Conservation (phyloP, 2,329 filamentous ascomycete species). For the Lecanicillium sp. region DNA sequence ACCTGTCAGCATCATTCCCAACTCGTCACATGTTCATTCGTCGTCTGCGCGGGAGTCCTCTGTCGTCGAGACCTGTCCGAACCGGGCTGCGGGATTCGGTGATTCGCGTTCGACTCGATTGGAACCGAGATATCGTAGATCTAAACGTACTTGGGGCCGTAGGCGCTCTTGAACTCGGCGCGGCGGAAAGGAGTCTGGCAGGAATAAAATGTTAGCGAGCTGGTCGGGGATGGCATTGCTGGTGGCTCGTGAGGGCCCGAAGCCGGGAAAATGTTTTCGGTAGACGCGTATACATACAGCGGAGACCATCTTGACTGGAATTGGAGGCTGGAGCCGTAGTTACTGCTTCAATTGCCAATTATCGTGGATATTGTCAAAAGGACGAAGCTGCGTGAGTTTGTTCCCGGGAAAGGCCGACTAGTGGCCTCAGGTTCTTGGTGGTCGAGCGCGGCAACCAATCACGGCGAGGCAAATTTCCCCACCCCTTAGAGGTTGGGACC, state of each 20-base stretch:
- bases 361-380: conserved; percentile 15
- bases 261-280: background rate
- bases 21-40: conserved; percentile 8
- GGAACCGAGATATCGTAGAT: background rate
- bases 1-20: conserved; percentile 23
- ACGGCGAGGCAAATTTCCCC: background rate
- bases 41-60: background rate
- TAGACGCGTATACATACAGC: conserved; percentile 26
- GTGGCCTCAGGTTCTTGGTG: conserved; percentile 14
- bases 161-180: conserved; percentile 53
- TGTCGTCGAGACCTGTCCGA: background rate
- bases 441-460: conserved; percentile 1
- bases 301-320: conserved; percentile 34
- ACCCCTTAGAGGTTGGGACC: conserved; percentile 1
- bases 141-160: conserved; percentile 56
- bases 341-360: conserved; percentile 30
- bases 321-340: conserved; percentile 25
- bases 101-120: background rate
- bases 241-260: background rate
- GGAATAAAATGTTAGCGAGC: conserved; percentile 17
- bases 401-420: conserved; percentile 14
- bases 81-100: background rate
- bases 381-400: conserved; percentile 12
- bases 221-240: background rate
- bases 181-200: conserved; percentile 41